Evolutionary conservation across 176 grass and related monocot species (phyloP), one percentile per base, ranked within the genome.

Genomic region (Bothriochloa decipiens): DNA sequence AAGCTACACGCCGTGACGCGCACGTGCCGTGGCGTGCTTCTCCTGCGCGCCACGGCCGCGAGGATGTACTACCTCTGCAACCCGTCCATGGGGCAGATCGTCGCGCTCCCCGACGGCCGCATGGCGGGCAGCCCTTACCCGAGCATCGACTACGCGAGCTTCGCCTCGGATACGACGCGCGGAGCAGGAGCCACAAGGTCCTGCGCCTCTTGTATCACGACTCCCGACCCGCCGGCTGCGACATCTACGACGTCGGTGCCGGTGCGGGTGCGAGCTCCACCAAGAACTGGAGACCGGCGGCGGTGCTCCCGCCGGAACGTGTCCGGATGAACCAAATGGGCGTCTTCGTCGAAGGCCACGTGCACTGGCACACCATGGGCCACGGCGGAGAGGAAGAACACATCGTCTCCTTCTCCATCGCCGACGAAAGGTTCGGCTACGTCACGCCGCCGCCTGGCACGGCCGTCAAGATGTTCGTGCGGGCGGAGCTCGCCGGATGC

Each of bases 81-180:
- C 82, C 82, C 60, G 5, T 75, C 82, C 60, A 49, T 29, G 8
- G 82, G 60, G 7, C 71, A 75, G 82, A 50, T 49, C 8, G 9
- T 20, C 13, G 25, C 28, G 20, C 42, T 84, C 22, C 82, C 71
- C 4, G 82, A 75, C 58, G 60, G 60, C 42, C 70, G 14, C 12
- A 50, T 33, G 1, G n/a, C 41, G 17, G 70, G 4, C 8, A 7
- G 9, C 71, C 36, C 4, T 9, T 4, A 0, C 29, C 65, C 65
- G 7, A 0, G 7, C 15, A 17, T 16, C 65, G 65, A 68, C 32
- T 68, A 76, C 72, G 72, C 45, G 5, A 53, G 57, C 72, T 25
- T 68, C 47, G 82, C 22, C 82, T 84, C 62, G 72, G 82, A 45
- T 84, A 84, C 22, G 82, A 84, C 61, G 72, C 32, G 6, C 82